These are phyloP conservation scores for Theileria sp. DNA, from an alignment of 169 alveolate species.

Conservation along the genomic window DNA sequence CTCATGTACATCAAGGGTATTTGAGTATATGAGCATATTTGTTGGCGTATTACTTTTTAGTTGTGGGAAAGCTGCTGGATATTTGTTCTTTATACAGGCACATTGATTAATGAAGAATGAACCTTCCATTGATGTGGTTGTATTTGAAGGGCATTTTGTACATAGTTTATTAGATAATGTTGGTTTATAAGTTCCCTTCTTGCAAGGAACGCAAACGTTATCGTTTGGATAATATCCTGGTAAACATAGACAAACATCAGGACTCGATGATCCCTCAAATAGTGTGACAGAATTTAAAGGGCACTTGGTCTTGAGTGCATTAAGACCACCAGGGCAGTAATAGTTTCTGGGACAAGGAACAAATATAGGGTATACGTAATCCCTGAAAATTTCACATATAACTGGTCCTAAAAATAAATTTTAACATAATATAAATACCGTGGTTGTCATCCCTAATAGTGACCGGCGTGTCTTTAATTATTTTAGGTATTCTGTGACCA, in stretches of 20 bases:
- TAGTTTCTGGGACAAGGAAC: constrained; percentile 67
- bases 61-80: constrained; percentile 17
- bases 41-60: neutral
- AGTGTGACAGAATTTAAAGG: constrained; percentile 71
- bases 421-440: neutral
- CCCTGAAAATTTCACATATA: constrained; percentile 32
- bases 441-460: neutral
- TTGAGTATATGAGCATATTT: neutral
- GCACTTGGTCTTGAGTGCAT: constrained; percentile 58
- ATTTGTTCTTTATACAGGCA: constrained; percentile 66
- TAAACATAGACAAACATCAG: constrained; percentile 70
- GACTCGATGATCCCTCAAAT: constrained; percentile 36
- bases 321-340: constrained; percentile 76
- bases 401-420: neutral
- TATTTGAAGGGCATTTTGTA: constrained; percentile 66
- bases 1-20: neutral
- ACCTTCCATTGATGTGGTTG: constrained; percentile 70
- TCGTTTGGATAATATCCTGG: constrained; percentile 62
- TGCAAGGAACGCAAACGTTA: constrained; percentile 63
- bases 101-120: constrained; percentile 66
- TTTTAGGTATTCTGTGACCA: neutral
- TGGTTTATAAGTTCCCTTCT: constrained; percentile 70
- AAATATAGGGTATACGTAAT: constrained; percentile 11
- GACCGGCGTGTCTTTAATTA: neutral
- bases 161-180: constrained; percentile 63